Conservation (phyloP, 1,284 basidiomycete genomes). For the Ganoderma meredithae region DNA sequence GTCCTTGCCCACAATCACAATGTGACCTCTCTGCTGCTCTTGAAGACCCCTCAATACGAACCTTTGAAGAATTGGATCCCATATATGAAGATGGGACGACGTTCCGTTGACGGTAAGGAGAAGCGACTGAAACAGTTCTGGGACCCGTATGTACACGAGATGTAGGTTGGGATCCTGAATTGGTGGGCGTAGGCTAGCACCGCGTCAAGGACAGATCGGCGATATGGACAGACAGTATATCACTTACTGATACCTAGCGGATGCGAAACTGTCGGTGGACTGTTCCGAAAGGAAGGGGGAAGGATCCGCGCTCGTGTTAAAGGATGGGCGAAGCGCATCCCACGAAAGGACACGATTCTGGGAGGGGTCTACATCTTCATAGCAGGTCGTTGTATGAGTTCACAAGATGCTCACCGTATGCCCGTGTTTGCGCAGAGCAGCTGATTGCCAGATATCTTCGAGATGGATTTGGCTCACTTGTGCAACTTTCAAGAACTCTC, state of each 20-base stretch:
- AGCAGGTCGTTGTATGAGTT: slow-evolving; percentile 1
- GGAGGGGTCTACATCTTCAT: slow-evolving; percentile 3
- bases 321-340: slow-evolving; percentile 59
- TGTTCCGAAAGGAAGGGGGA: slow-evolving; percentile 75
- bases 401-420: slow-evolving; percentile 20
- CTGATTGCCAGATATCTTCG: slow-evolving; percentile 25
- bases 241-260: slow-evolving; percentile 64
- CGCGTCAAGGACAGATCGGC: neutral
- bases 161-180: slow-evolving; percentile 47
- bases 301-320: slow-evolving; percentile 39
- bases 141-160: slow-evolving; percentile 51
- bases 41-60: slow-evolving; percentile 52
- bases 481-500: slow-evolving; percentile 19
- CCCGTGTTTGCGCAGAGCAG: slow-evolving; percentile 19
- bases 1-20: slow-evolving; percentile 63
- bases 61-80: slow-evolving; percentile 58
- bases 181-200: slow-evolving; percentile 48
- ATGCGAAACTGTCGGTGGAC: slow-evolving; percentile 53
- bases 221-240: too few species aligned
- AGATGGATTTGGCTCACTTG: slow-evolving; percentile 7
- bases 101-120: slow-evolving; percentile 64
- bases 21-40: slow-evolving; percentile 40
- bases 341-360: slow-evolving; percentile 60
- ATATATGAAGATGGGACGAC: slow-evolving; percentile 68
- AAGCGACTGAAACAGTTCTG: slow-evolving; percentile 59